Base-by-base conservation (phyloP, 148 eudicot genomes). In the Cornus kousa region DNA sequence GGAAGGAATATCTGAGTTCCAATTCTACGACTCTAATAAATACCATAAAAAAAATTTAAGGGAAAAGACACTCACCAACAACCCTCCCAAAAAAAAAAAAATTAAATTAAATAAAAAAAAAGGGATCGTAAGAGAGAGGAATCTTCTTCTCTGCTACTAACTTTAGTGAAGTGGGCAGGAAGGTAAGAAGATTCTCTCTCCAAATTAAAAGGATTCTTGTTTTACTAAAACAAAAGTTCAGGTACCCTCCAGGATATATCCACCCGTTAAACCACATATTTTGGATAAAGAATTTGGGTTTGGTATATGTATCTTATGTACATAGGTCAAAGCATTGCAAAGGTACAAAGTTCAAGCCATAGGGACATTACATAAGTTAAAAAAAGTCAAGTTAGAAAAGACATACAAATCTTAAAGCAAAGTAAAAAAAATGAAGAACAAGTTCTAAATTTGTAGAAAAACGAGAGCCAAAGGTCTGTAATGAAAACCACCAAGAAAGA, bases 141-240 rank as follows among this genome's bases (percentile, higher is more conserved):
- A 93, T 91, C 95, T 87, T 85, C 90, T 89, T 83, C 89, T 86
- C 89, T 85, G 89, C 89, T 86, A 78, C 89, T 84, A 80, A 80
- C 97, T 93, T 93, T 93, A 85, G 81, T 85, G 86, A 91, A 93
- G 97, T 93, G 91, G 93, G 75, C 80, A 70, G 81, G 87, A 93
- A 93, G 97, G 89, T 84, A 89, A 50, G 78, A 80, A 87, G 93
- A 93, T 93, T 91, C 95, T 86, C 82, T 75, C 48, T 43, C 48
- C 6, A 43, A 20, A 53, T 53, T 53, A 1, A 33, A 33, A 70
- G 28, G 3, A 55, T 77, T 60, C 31, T 74, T 48, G 17, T 77
- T 24, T 19, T 50, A 39, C 68, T 59, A 70, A 35, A 71, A 72
- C 5, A 68, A 53, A 72, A 57, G 37, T 82, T 82, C 73, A 4